Evolutionary conservation across 2,329 filamentous ascomycete genomes (phyloP).

Genomic region (Aspergillus alliaceus): DNA sequence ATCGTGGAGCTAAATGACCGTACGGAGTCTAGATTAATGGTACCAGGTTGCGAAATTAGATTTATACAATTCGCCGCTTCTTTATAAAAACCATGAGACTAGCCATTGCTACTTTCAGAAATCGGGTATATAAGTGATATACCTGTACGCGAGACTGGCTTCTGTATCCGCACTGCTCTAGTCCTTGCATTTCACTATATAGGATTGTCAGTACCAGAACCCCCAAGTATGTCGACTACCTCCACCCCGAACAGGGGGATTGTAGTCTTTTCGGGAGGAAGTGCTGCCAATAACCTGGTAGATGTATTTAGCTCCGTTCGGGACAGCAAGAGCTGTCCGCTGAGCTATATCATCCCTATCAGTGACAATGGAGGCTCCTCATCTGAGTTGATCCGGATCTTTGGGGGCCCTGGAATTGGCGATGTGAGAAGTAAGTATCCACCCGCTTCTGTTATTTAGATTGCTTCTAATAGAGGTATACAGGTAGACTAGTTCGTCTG

Average conservation of each 20-base stretch:
- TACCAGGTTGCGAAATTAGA: not conserved
- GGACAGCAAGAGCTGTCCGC: constrained; percentile 63
- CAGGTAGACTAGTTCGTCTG: constrained; percentile 83
- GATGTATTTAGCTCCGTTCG: constrained; percentile 76
- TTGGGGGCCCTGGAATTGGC: constrained; percentile 85
- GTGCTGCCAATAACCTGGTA: constrained; percentile 90
- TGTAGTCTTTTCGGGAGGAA: constrained; percentile 87
- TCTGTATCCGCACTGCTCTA: not conserved
- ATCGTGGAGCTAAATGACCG: not conserved
- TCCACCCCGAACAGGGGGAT: constrained; percentile 53
- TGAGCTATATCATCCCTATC: constrained; percentile 90
- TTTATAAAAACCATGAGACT: not conserved
- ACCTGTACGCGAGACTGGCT: not conserved
- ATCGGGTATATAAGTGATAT: not conserved
- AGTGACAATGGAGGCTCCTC: constrained; percentile 95
- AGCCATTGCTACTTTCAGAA: too few relatives aligned
- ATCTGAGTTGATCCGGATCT: constrained; percentile 88
- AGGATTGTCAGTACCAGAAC: too few relatives aligned
- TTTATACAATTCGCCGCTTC: not conserved
- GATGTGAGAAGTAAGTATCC: constrained; percentile 67
- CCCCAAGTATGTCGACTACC: constrained; percentile 11
- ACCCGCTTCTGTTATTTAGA: not conserved
- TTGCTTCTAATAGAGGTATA: constrained; percentile 7
- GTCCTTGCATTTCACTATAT: not conserved
- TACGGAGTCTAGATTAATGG: not conserved